Evolutionary conservation across 78 protist species (phyloP), one percentile per base, ranked within the genome.

Genomic region (Tieghemostelium lacteum): DNA sequence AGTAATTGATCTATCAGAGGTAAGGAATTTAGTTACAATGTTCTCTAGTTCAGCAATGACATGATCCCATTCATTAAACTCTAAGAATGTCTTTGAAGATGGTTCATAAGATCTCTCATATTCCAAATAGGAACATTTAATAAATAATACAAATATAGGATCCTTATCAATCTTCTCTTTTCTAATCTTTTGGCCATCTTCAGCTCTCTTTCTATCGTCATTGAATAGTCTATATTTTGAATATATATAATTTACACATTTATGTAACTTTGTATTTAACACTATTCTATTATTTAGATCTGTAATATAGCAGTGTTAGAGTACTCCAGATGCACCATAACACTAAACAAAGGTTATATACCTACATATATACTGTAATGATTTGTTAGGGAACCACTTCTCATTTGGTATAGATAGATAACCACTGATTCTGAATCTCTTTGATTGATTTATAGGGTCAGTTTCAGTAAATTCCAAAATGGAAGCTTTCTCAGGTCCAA

Each of bases 31-130:
- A 1, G 91, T 83, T 17, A 83, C 22, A n/a, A 45, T 62, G 40
- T 45, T 42, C 55, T 40, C 34, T 36, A 83, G 26, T 29, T 67
- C 58, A 4, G 45, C 52, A 0, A 42, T 39, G 26, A 78, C 78
- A 29, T 29, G 16, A n/a, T 69, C 33, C 91, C 91, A 83, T 29
- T 83, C 63, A 36, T 83, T 66, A 60, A 83, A 83, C 31, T 83
- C 91, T 20, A 83, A 58, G 37, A 83, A 83, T 42, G 91, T 83
- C 31, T 60, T 83, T 69, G 80, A 66, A 42, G 76, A 55, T 31
- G 78, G 76, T 24, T 83, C 91, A 31, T 83, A 83, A 8, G 73
- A 58, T 54, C 91, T 26, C 14, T 83, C 91, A n/a, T 69, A 83
- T 39, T 52, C 66, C 45, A 73, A 67, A 28, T 67, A 52, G 5